Conservation (phyloP, 2,329 filamentous ascomycete species). For the Neopestalotiopsis rosae region DNA sequence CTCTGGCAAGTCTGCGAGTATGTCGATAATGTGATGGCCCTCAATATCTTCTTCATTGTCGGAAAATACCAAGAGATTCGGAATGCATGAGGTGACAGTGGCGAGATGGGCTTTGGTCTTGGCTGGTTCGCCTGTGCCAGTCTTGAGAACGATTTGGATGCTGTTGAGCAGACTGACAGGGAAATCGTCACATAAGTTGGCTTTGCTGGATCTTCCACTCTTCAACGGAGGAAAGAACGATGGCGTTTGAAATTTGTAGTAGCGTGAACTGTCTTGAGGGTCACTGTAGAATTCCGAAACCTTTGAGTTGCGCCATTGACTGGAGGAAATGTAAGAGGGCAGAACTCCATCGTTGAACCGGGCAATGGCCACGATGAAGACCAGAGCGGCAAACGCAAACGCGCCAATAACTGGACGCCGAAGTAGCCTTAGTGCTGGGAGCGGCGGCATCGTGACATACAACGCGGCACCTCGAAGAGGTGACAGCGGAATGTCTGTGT, state of each 20-base stretch:
- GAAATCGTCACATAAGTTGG: slow-evolving; percentile 23
- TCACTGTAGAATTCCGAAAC: not conserved
- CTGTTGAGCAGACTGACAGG: slow-evolving; percentile 47
- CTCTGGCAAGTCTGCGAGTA: slow-evolving; percentile 44
- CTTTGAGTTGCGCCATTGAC: not conserved
- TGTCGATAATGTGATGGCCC: slow-evolving; percentile 55
- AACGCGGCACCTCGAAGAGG: not conserved
- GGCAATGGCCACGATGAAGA: not conserved
- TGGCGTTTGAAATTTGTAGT: not conserved
- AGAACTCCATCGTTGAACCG: not conserved
- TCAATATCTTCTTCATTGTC: slow-evolving; percentile 59
- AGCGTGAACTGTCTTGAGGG: not conserved
- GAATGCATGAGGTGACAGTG: slow-evolving; percentile 59
- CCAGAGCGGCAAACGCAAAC: not conserved
- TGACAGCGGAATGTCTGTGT: not conserved
- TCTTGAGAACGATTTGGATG: slow-evolving; percentile 63
- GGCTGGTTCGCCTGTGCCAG: slow-evolving; percentile 61
- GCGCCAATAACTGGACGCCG: not conserved
- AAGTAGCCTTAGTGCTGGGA: not conserved
- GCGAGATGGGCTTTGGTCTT: slow-evolving; percentile 60
- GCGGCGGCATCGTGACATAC: not conserved
- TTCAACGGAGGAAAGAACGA: not conserved
- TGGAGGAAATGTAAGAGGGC: not conserved
- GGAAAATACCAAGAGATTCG: slow-evolving; percentile 62
- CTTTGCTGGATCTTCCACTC: not conserved